Percentiles rank a stretch among this genome's conserved stretches.
phyloP scores from a whole-genome alignment of 1,284 basidiomycete genomes.

The Apiotrichum montevideense region DNA sequence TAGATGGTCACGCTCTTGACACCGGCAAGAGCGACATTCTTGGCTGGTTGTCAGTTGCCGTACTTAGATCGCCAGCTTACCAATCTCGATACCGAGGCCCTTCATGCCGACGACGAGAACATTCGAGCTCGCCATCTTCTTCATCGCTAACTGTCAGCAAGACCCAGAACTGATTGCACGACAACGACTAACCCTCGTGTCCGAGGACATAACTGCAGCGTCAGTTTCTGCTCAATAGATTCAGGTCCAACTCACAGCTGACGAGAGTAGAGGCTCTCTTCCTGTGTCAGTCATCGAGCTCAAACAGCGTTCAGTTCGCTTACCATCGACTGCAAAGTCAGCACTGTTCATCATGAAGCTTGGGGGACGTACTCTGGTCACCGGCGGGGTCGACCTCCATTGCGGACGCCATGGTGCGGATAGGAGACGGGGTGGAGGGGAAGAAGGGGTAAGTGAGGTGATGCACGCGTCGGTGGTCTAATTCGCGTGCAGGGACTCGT shows the following conservation, averaged over 20 bases:
- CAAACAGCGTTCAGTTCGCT: slow-evolving; percentile 12
- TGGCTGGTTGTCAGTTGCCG: slow-evolving; percentile 60
- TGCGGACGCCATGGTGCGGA: slow-evolving; percentile 36
- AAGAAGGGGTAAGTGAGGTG: background rate
- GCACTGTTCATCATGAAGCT: background rate
- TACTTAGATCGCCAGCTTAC: too few species aligned
- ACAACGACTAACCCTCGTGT: slow-evolving; percentile 68
- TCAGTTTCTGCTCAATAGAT: slow-evolving; percentile 13
- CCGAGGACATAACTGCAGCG: slow-evolving; percentile 79
- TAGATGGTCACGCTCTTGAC: slow-evolving; percentile 97
- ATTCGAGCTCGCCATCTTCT: slow-evolving; percentile 95
- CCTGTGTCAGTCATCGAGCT: background rate
- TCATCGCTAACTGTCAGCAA: slow-evolving; percentile 70
- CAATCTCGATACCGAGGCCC: slow-evolving; percentile 94
- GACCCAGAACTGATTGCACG: background rate
- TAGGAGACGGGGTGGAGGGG: background rate
- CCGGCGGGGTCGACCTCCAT: slow-evolving; percentile 43
- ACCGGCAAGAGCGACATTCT: slow-evolving; percentile 91
- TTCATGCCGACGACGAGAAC: slow-evolving; percentile 90
- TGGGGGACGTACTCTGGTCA: slow-evolving; percentile 34
- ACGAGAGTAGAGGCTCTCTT: slow-evolving; percentile 87
- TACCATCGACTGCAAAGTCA: slow-evolving; percentile 36
- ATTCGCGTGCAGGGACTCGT: too few species aligned
- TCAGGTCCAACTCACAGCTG: slow-evolving; percentile 66
- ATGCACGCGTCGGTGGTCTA: too few species aligned